Percentiles rank a stretch among this genome's conserved stretches.
phyloP scores from a whole-genome alignment of 352 stramenopile species.

The Phytophthora hibernalis region DNA sequence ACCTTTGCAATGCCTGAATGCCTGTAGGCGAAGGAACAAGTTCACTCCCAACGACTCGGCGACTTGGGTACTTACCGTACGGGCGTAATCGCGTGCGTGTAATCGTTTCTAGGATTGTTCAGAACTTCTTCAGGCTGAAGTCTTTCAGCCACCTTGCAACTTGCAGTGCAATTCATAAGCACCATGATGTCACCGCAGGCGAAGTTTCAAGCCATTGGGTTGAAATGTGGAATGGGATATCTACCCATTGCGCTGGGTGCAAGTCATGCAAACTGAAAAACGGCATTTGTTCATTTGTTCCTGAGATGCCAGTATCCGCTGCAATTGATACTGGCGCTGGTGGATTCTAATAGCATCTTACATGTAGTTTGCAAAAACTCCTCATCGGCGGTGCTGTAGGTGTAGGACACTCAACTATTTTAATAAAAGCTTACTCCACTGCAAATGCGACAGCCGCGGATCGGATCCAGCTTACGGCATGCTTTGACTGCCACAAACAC shows the following conservation, averaged over 20 bases:
- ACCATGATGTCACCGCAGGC: constrained; percentile 9
- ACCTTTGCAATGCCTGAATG: neutral
- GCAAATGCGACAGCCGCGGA: constrained; percentile 12
- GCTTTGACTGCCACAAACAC: constrained; percentile 14
- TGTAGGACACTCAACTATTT: no score
- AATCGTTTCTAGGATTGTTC: no score
- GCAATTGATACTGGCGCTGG: neutral
- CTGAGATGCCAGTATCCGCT: constrained; percentile 12
- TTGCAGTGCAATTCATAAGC: neutral
- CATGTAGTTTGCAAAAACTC: no score
- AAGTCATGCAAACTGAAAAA: neutral
- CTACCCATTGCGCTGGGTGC: no score
- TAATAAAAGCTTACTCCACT: no score
- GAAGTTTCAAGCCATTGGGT: no score
- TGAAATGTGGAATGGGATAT: constrained; percentile 5
- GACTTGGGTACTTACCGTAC: no score
- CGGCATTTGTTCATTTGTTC: neutral
- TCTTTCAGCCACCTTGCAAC: neutral
- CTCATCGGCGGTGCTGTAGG: no score
- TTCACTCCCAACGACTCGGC: no score
- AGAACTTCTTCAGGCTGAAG: no score
- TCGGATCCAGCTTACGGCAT: constrained; percentile 29
- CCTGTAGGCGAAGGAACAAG: neutral
- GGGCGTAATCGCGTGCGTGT: neutral
- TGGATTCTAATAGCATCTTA: neutral